These are phyloP conservation scores for Wallacemonas collosoma DNA, from an alignment of 208 protist genomes.

Conservation along the genomic window DNA sequence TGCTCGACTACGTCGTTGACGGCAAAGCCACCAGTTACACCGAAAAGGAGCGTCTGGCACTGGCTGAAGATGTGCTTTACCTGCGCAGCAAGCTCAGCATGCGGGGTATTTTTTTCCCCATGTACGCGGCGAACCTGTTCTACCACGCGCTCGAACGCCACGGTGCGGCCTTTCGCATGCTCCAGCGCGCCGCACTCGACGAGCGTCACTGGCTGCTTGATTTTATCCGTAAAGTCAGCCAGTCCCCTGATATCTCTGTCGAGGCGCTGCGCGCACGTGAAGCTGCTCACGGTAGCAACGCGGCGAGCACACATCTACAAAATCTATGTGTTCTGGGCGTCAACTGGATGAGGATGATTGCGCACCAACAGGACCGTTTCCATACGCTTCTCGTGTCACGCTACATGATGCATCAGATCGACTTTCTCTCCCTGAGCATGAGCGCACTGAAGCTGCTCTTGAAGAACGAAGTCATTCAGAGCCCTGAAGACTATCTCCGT, in stretches of 20 bases:
- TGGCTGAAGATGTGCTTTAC: not conserved
- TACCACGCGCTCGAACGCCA: slow-evolving; percentile 9
- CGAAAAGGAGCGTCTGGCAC: slow-evolving; percentile 3
- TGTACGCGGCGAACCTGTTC: slow-evolving; percentile 8
- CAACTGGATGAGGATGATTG: slow-evolving; percentile 85
- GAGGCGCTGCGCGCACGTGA: not conserved
- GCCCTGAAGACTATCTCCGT: slow-evolving; percentile 38
- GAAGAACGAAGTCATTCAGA: slow-evolving; percentile 21
- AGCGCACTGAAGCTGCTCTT: slow-evolving; percentile 47
- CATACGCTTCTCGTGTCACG: slow-evolving; percentile 68
- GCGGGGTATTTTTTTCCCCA: not conserved
- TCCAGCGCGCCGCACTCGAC: slow-evolving; percentile 46
- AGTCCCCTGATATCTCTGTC: not conserved
- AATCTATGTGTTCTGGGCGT: slow-evolving; percentile 64
- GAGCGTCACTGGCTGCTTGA: slow-evolving; percentile 43
- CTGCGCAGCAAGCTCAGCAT: not conserved
- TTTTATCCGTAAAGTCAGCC: slow-evolving; percentile 35
- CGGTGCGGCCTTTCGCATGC: slow-evolving; percentile 40
- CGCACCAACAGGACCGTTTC: slow-evolving; percentile 36
- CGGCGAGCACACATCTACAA: slow-evolving; percentile 36
- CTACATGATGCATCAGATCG: slow-evolving; percentile 80
- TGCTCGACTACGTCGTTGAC: slow-evolving; percentile 28
- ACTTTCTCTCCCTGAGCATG: slow-evolving; percentile 83
- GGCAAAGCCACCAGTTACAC: not conserved
- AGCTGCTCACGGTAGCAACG: not conserved